Base-by-base conservation (phyloP, 1,284 basidiomycete genomes). In the Puccinia horiana region DNA sequence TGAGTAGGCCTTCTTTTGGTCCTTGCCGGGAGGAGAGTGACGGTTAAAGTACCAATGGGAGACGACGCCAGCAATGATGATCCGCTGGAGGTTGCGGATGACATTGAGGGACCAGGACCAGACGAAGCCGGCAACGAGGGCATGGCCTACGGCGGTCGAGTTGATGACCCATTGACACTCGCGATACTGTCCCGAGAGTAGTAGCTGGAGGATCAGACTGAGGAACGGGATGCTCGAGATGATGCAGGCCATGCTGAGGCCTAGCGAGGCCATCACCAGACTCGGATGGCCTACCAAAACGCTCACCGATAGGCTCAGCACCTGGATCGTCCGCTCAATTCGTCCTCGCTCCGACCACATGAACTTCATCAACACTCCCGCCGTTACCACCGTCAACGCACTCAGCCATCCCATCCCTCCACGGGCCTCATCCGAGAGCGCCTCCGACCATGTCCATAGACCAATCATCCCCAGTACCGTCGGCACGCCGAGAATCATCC, bases 21-120 rank as follows among this genome's bases (percentile, higher is more conserved):
- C n/a, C 40, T 29, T 49, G 32, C 61, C 23, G 26, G 70, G 56
- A 20, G 79, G 79, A 0, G 79, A 81, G 73, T 81, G 79, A 16
- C 79, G 79, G 37, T 81, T 81, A 44, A 81, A 81, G 56, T 81
- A 81, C 79, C 79, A 81, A 61, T 81, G 69, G 23, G 79, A 81
- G 56, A 81, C 79, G 54, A 81, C 79, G 14, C 79, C 79, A 49
- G 79, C 67, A 58, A 81, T 49, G 37, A 74, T 61, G 44, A 81
- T 81, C 29, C 70, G 37, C 61, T 81, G 79, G 18, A 81, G 44
- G 47, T 74, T 74, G 16, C 70, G 35, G 20, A 81, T 73, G 26
- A 81, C 70, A 44, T 81, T 81, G n/a, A 81, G 44, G 26, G 54
- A 58, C 79, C 79, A 81, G 23, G 79, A 81, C 79, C 79, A 81